phyloP scores from a whole-genome alignment of 164 flowering plant species.

The Annona squamosa region DNA sequence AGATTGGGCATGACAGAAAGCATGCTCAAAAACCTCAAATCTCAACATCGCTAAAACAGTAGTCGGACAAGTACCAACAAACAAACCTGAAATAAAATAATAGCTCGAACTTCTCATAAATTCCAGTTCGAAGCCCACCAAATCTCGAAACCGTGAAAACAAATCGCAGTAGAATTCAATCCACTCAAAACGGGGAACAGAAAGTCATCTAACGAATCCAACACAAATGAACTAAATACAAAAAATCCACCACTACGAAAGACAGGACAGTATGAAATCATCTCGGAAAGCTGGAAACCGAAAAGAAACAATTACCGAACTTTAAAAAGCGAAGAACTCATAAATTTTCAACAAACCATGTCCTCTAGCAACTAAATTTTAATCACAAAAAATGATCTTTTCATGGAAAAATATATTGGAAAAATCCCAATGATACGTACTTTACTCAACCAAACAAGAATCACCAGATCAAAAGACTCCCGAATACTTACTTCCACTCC shows the following conservation, averaged over 20 bases:
- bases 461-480: background rate
- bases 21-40: background rate
- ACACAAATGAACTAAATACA: background rate
- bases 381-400: no score
- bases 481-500: background rate
- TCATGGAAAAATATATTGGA: no score
- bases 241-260: background rate
- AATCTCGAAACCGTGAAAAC: background rate
- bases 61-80: no score
- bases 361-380: no score
- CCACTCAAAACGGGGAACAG: background rate
- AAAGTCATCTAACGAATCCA: background rate
- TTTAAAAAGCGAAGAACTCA: no score
- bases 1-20: no score
- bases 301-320: no score
- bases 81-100: background rate
- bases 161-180: background rate
- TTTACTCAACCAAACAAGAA: background rate
- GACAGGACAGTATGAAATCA: background rate
- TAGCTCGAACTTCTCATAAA: background rate
- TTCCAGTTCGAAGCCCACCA: background rate
- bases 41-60: background rate
- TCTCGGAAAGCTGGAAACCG: background rate
- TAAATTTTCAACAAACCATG: no score
- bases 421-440: no score